phyloP scores from a whole-genome alignment of 148 eudicot genomes.

The Chenopodium formosanum region DNA sequence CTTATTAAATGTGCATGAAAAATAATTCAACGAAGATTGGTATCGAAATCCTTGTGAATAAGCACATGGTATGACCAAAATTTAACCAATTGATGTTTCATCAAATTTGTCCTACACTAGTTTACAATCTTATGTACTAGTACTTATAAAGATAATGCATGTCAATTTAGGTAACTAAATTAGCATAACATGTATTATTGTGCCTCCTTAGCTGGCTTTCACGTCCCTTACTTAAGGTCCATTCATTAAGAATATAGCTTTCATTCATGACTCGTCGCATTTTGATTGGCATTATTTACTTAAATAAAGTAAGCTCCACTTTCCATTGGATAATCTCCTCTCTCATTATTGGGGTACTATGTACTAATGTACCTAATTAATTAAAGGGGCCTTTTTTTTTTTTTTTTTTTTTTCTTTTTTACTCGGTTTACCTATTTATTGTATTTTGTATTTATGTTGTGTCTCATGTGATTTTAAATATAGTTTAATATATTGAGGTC shows the following conservation, averaged over 20 bases:
- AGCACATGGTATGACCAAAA: not conserved
- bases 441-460: too few relatives aligned
- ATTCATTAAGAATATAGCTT: not conserved
- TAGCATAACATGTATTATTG: slow-evolving; percentile 1
- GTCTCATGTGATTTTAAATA: too few relatives aligned
- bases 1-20: not conserved
- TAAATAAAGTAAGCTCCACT: slow-evolving; percentile 1
- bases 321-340: not conserved
- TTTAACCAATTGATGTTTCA: slow-evolving; percentile 2
- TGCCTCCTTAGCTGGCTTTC: slow-evolving; percentile 16
- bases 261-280: not conserved
- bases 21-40: not conserved
- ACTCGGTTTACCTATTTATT: too few relatives aligned
- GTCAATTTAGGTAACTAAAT: not conserved
- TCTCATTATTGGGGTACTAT: not conserved
- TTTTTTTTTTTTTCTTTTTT: too few relatives aligned
- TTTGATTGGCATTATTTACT: slow-evolving; percentile 6
- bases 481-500: too few relatives aligned
- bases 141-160: slow-evolving; percentile 6
- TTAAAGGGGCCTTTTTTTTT: not conserved
- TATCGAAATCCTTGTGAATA: not conserved
- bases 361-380: not conserved
- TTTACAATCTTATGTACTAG: not conserved
- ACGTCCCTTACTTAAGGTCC: slow-evolving; percentile 2
- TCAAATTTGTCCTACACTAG: slow-evolving; percentile 22